A percentile compares a stretch with the other conserved stretches of the same genome.
These are phyloP conservation scores for Zymoseptoria ardabiliae DNA, from an alignment of 2,329 filamentous ascomycete species.

Conservation along the genomic window DNA sequence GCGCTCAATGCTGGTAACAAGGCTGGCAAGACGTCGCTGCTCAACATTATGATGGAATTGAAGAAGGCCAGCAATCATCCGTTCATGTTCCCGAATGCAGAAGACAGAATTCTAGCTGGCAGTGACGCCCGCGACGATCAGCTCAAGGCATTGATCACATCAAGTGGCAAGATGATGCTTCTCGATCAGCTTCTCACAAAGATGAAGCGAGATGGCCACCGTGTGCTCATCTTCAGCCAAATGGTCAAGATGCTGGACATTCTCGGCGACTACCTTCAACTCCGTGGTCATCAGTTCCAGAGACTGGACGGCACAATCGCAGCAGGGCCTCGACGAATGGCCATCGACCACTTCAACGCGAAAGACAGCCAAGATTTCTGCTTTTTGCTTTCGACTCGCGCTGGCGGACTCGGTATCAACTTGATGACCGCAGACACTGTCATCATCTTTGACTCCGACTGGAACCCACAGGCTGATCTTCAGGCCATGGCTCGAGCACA, in stretches of 20 bases:
- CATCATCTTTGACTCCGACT: conserved; percentile 95
- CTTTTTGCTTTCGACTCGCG: conserved; percentile 88
- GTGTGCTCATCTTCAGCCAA: conserved; percentile 96
- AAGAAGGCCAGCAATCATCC: conserved; percentile 99
- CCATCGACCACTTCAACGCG: conserved; percentile 98
- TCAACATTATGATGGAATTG: conserved; percentile 99
- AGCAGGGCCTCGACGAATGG: conserved; percentile 76
- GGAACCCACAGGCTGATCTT: conserved; percentile 96
- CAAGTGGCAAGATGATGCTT: conserved; percentile 99
- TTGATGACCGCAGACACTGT: conserved; percentile 98
- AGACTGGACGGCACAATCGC: conserved; percentile 91
- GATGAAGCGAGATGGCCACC: conserved; percentile 85
- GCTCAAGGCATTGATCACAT: conserved; percentile 86
- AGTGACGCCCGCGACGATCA: conserved; percentile 79
- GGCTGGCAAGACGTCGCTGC: conserved; percentile 85
- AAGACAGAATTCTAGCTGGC: conserved; percentile 73
- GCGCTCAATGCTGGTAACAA: conserved; percentile 84
- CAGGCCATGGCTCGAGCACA: conserved; percentile 98
- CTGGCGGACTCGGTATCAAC: conserved; percentile 97
- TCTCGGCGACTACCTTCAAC: conserved; percentile 83
- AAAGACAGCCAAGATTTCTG: conserved; percentile 92
- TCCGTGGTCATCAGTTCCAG: conserved; percentile 92
- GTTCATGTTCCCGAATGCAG: conserved; percentile 92
- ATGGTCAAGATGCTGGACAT: conserved; percentile 99
- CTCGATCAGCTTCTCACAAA: conserved; percentile 92